Conservation (phyloP, 108 stramenopile species). For the Stephanodiscus minutulus region DNA sequence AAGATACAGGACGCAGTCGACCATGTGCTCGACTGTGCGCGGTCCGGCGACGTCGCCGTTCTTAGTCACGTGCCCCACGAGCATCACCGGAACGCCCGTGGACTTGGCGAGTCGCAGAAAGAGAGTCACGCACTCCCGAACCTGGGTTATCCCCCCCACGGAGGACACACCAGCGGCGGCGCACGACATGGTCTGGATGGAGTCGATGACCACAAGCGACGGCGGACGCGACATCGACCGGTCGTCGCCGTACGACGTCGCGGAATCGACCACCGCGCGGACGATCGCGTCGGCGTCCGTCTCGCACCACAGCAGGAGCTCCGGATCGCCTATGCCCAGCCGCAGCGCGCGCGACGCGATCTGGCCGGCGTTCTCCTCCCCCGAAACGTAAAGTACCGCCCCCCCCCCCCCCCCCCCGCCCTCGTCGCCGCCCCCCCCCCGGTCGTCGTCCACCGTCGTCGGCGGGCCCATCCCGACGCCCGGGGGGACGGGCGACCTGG, state of each 20-base stretch:
- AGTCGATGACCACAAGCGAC: conserved; percentile 84
- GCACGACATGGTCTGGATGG: conserved; percentile 93
- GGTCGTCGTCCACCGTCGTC: conserved; percentile 16
- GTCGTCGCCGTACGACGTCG: conserved; percentile 12
- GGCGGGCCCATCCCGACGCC: conserved; percentile 79
- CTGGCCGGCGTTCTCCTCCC: conserved; percentile 93
- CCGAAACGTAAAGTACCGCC: conserved; percentile 92
- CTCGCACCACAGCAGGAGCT: conserved; percentile 68
- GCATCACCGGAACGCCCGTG: conserved; percentile 82
- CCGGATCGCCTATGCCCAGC: conserved; percentile 61
- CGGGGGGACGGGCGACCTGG: conserved; percentile 42
- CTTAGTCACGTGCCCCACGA: conserved; percentile 96
- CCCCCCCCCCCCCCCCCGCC: conserved; percentile 33
- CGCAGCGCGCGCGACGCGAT: conserved; percentile 84
- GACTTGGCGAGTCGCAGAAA: conserved; percentile 91
- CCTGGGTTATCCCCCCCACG: conserved; percentile 88
- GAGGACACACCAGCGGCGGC: conserved; percentile 61
- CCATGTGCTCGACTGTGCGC: conserved; percentile 96
- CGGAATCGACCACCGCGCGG: conserved; percentile 54
- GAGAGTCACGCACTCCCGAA: conserved; percentile 82
- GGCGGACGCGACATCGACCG: conserved; percentile 43
- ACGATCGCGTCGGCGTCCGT: conserved; percentile 70
- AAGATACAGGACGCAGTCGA: conserved; percentile 91
- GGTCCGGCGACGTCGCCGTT: conserved; percentile 93
- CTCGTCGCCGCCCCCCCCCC: conserved; percentile 69